Evolutionary conservation across 345 rosid species (phyloP), one percentile per base, ranked within the genome.

Genomic region (Eutrema yunnanense): DNA sequence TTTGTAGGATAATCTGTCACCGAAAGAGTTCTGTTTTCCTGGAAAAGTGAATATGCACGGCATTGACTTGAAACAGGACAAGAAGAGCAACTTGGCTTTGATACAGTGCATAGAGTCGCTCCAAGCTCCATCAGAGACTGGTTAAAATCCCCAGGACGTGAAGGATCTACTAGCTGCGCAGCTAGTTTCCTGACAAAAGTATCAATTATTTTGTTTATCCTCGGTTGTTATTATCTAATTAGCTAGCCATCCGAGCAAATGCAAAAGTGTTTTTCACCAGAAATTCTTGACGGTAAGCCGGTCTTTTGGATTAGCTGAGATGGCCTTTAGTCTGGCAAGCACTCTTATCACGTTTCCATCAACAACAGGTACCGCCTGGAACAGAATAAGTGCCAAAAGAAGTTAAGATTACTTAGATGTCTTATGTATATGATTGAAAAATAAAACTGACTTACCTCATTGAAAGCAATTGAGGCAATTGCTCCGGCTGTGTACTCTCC

Each of bases 81-180:
- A 50, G 84, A 81, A 62, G 85, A 73, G 76, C 98, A 94, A 71
- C 58, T 82, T 27, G 97, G 97, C 69, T 82, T 91, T 56, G 80
- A 63, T 16, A 87, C 90, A 51, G 83, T 78, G 88, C 98, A 94
- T 51, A 86, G 19, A n/a, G 88, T 89, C 27, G 98, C 97, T 81
- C 98, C 98, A 41, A 94, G 95, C 79, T 94, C 96, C 96, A 94
- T 94, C 50, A 91, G 79, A 51, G 97, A 91, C 74, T 94, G 97
- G 81, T 94, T 94, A 80, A 91, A 91, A 83, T 94, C 97, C 71
- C 98, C 97, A 26, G 98, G 97, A 48, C 78, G 88, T 43, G 50
- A 57, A 65, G 81, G 81, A 86, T 94, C 97, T 52, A 94, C 98
- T 34, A 94, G 83, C 83, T 91, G 97, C 8, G 87, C 90, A 22